Base-by-base conservation (phyloP, 2,329 filamentous ascomycete genomes). In the Dactylellina haptotyla region DNA sequence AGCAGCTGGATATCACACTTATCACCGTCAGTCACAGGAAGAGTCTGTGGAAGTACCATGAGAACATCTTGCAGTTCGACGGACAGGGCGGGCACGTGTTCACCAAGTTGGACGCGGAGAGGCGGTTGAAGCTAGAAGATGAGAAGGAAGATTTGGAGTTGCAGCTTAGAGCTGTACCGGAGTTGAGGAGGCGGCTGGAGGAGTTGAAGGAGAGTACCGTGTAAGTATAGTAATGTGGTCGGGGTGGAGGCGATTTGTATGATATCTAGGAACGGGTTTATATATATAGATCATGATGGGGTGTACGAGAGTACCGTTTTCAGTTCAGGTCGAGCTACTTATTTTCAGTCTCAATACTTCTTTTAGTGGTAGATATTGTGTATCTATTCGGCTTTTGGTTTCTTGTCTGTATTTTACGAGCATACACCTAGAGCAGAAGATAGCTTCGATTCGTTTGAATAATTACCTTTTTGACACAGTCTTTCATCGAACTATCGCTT, bases 31-130 rank as follows among this genome's bases (percentile, higher is more conserved):
- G 89, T 76, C 95, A 99, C 81, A 85, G 95, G 6, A 84, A 93
- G 75, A 96, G 92, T 82, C 82, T 99, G 77, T 99, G 95, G 95
- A 93, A 95, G 81, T 98, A 99, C 81, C 95, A 99, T 81, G 90
- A 88, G 77, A 90, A 90, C 81, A 98, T 99, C 73, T 81, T 99
- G 79, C 95, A 99, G 81, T 99, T 99, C 80, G 94, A 98, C 81
- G 95, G 95, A 0, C 92, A 97, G 81, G 95, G 95, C 0, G 85
- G 92, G 56, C 97, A 91, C 78, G 87, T 97, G 34, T 99, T 99
- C 79, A 96, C 93, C 0, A 87, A 87, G 65, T 83, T 99, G 54
- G 95, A 99, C 81, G 94, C 94, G 16, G 94, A 97, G 78, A 88
- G 86, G 80, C 85, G 95, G 73, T 81, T 98, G 80, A 86, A 88